Evolutionary conservation across 2,329 filamentous ascomycete genomes (phyloP).

Genomic region (Sporothrix globosa): DNA sequence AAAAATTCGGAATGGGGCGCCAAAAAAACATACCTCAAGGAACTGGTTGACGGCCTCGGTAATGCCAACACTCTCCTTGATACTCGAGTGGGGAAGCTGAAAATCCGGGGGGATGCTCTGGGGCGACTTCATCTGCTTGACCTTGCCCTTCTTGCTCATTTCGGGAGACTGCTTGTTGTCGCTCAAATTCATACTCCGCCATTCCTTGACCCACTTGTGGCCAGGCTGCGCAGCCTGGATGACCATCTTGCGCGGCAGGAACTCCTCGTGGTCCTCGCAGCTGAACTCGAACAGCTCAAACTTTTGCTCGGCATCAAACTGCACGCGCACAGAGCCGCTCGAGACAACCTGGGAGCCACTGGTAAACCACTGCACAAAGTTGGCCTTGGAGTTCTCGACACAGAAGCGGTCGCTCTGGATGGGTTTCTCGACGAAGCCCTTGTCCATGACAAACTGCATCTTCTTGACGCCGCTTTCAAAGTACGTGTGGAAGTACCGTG

Average conservation of each 20-base stretch:
- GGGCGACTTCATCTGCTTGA: conserved; percentile 62
- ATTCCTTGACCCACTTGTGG: conserved; percentile 68
- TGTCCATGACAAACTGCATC: conserved; percentile 84
- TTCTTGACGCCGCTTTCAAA: conserved; percentile 84
- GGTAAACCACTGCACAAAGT: conserved; percentile 86
- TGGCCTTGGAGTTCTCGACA: conserved; percentile 76
- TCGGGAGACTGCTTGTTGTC: conserved; percentile 65
- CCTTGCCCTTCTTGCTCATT: conserved; percentile 68
- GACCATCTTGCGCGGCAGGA: conserved; percentile 69
- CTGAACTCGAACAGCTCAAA: conserved; percentile 85
- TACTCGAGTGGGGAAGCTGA: conserved; percentile 61
- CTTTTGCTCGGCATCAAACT: conserved; percentile 77
- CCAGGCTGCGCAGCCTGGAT: conserved; percentile 64
- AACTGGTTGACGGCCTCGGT: conserved; percentile 66
- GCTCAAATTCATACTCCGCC: conserved; percentile 61
- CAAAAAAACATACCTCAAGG: conserved; percentile 57
- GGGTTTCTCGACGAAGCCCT: conserved; percentile 58
- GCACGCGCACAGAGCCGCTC: conserved; percentile 73
- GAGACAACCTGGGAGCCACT: conserved; percentile 81
- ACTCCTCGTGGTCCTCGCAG: conserved; percentile 78
- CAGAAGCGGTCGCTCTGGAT: conserved; percentile 68
- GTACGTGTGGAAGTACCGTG: conserved; percentile 87
- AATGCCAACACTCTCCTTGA: conserved; percentile 61
- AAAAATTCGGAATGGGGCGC: neutral
- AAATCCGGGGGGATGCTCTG: conserved; percentile 62